Base-by-base conservation (phyloP, 768 basidiomycete genomes). In the Xerocomus brunneocitrinus region DNA sequence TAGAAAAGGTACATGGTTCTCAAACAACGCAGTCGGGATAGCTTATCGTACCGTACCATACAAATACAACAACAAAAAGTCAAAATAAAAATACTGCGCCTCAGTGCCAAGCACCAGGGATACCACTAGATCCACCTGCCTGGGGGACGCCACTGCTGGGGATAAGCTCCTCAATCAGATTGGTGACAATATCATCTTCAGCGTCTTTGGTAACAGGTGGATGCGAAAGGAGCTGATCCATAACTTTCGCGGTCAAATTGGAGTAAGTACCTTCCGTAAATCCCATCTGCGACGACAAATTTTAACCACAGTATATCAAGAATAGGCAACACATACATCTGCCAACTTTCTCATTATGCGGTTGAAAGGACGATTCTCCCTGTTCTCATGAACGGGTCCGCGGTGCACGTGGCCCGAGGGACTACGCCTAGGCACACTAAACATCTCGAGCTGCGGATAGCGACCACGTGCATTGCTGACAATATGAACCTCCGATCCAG, bases 181-280 rank as follows among this genome's bases (percentile, higher is more conserved):
- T 80, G 12, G 83, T 85, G 31, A 85, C 81, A 49, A 87, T 78
- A 50, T 84, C 78, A 58, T 86, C 84, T 64, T 87, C 85, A 1
- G 67, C 67, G 9, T 85, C 84, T 58, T 79, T 82, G 25, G 71
- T 73, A 9, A 77, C 57, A n/a, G 63, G 57, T 19, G 69, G 56
- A 53, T 70, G 71, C n/a, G 54, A 52, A 10, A 76, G 77, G 54
- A 87, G 58, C 58, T 79, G 76, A 16, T 73, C 67, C 62, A 73
- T 75, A 57, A 88, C 76, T 63, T 76, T 81, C 1, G 65, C 67
- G 5, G 71, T 69, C 55, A 87, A 67, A 25, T 72, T 73, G 35
- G 85, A 82, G 65, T 84, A 76, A 16, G 76, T 73, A 44, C 71
- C 71, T 51, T 82, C 75, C 10, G 80, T 82, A 58, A 89, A 87